Evolutionary conservation across 2,329 filamentous ascomycete genomes (phyloP).

Genomic region (Curvularia sp.): DNA sequence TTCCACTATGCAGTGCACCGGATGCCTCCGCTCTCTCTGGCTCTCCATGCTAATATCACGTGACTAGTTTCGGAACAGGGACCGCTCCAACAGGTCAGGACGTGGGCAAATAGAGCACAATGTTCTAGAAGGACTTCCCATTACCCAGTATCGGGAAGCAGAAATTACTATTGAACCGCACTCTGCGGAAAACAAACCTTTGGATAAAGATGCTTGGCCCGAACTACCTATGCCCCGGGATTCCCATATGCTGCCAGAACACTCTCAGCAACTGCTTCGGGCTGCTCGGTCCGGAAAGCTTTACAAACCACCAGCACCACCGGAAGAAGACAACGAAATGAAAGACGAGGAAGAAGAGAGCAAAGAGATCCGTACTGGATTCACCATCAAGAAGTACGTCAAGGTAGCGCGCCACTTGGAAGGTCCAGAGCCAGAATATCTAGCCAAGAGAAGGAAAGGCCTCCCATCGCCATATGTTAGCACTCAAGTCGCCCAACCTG

Average conservation of each 20-base stretch:
- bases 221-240: conserved; percentile 91
- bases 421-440: conserved; percentile 65
- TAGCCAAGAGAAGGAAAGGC: conserved; percentile 67
- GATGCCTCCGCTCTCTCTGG: not conserved
- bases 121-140: conserved; percentile 76
- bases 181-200: conserved; percentile 66
- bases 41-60: conserved; percentile 28
- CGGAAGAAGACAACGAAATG: conserved; percentile 66
- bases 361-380: conserved; percentile 58
- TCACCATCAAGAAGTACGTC: conserved; percentile 65
- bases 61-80: conserved; percentile 62
- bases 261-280: conserved; percentile 82
- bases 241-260: conserved; percentile 74
- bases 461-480: conserved; percentile 56
- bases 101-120: conserved; percentile 69
- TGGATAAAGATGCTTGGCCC: conserved; percentile 71
- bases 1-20: not conserved
- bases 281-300: conserved; percentile 78
- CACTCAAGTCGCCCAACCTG: conserved; percentile 29
- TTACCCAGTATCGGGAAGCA: conserved; percentile 86
- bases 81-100: conserved; percentile 64
- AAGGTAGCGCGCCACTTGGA: conserved; percentile 64
- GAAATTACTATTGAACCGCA: conserved; percentile 70
- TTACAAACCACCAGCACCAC: conserved; percentile 74
- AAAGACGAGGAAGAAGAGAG: conserved; percentile 53